Evolutionary conservation across 352 stramenopile genomes (phyloP), one percentile per base, ranked within the genome.

Genomic region (Elongisporangium prolatum): DNA sequence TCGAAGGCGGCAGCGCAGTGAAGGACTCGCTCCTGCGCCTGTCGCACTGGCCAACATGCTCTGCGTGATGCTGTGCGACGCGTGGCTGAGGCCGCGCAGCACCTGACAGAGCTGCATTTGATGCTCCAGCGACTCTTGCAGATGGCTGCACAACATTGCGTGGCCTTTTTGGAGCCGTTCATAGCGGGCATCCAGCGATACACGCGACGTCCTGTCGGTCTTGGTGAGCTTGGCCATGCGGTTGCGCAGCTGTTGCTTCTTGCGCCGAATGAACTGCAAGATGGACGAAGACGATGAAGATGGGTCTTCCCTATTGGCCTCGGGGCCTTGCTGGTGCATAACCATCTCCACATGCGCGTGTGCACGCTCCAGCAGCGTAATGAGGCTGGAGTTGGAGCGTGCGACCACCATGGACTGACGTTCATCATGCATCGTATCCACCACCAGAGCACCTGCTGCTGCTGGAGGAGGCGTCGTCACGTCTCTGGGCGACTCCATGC

Each of bases 81-180:
- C 28, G 28, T 40, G 28, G 28, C 28, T 40, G 28, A 40, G 28
- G 5, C 28, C 28, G 28, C 38, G 38, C 22, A 84, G 54, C 50
- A 55, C 67, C 1, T 38, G 52, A 49, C 67, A 54, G 6, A 84
- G 57, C 18, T 57, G 48, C 24, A 64, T 47, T 11, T 70, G 72
- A 13, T 67, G 67, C 21, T 66, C 24, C 4, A 62, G 53, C 13
- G 69, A 57, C 20, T 69, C 61, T 14, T 65, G 37, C 18, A 84
- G 22, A 21, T 84, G 75, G 21, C 75, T 51, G 37, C 59, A 47
- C 16, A 80, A 57, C 21, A 54, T 40, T 0, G 38, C 56, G 50
- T 68, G 75, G 3, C 68, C 68, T 0, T 59, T 54, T 40, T 80
- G 65, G n/a, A 81, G 51, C 0, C 75, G 72, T 18, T 64, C 52